Base-by-base conservation (phyloP, 2,329 filamentous ascomycete genomes). In the Cercospora citrullina region DNA sequence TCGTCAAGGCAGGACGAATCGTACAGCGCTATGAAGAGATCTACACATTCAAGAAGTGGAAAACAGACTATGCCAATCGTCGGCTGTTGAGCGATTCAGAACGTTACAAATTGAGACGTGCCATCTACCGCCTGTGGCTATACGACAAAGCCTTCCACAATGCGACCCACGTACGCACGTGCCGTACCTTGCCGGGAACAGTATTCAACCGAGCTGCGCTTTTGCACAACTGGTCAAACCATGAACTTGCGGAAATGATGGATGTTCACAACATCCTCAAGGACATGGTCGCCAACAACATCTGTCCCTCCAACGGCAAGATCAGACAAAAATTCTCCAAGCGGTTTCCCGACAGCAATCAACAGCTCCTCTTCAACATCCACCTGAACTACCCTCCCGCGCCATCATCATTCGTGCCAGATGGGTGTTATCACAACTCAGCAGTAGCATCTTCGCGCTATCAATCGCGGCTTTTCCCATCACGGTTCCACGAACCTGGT, bases 41-140 rank as follows among this genome's bases (percentile, higher is more conserved):
- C n/a, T 89, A 88, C 72, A 86, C 86, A 0, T 81, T 85, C 74
- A 87, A 87, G 77, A 88, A 87, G 75, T 89, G 87, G 87, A 87
- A 87, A 72, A 74, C 80, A 65, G 83, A 87, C 71, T 88, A 81
- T 69, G 83, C 84, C 65, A 80, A 84, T 65, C 84, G 87, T 9
- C 85, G 87, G 9, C 80, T 86, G 2, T 77, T 89, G 59, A 83
- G 80, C 0, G 68, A 71, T 39, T 68, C 79, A 2, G 87, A 89
- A 74, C 81, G 83, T 3, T 84, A 82, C 60, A 79, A 80, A 5
- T 73, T 89, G 10, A 83, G 87, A 10, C 82, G 86, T 48, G 87
- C 87, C 9, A 78, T 88, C 9, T 89, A 89, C 74, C 83, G 87
- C 8, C 77, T 87, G 10, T 89, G 87, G 87, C 82, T 88, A 7